phyloP scores from a whole-genome alignment of 768 basidiomycete genomes.

The Podaxis sp. region DNA sequence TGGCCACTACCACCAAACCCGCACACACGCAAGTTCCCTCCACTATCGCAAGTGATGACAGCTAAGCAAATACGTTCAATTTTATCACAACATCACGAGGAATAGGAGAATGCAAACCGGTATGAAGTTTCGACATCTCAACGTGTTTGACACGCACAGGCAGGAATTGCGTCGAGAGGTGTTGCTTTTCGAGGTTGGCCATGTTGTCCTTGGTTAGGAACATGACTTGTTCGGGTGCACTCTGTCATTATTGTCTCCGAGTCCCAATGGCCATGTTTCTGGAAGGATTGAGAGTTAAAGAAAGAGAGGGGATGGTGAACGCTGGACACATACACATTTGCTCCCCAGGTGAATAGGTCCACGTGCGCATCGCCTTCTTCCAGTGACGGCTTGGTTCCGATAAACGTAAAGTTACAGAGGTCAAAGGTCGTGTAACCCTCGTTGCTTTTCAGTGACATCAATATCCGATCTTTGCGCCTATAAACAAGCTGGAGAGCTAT shows the following conservation, averaged over 20 bases:
- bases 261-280: conserved; percentile 89
- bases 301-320: background rate
- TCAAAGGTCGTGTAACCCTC: conserved; percentile 94
- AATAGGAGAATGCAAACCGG: conserved; percentile 43
- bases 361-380: conserved; percentile 33
- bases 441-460: conserved; percentile 73
- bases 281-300: background rate
- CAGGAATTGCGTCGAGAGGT: conserved; percentile 51
- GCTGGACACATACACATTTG: conserved; percentile 54
- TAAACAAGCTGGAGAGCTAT: background rate
- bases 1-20: conserved; percentile 90
- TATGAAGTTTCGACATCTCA: conserved; percentile 87
- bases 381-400: conserved; percentile 61
- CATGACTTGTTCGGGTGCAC: conserved; percentile 73
- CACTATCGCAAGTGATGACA: conserved; percentile 70
- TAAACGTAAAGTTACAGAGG: conserved; percentile 87
- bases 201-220: conserved; percentile 41
- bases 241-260: conserved; percentile 79
- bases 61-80: conserved; percentile 30
- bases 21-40: conserved; percentile 78
- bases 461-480: conserved; percentile 57
- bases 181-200: conserved; percentile 22
- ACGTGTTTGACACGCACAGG: conserved; percentile 65
- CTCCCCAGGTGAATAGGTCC: conserved; percentile 87
- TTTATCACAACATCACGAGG: background rate